phyloP scores from a whole-genome alignment of 1,139 yeast genomes.

The Geotrichum aggregatum region DNA sequence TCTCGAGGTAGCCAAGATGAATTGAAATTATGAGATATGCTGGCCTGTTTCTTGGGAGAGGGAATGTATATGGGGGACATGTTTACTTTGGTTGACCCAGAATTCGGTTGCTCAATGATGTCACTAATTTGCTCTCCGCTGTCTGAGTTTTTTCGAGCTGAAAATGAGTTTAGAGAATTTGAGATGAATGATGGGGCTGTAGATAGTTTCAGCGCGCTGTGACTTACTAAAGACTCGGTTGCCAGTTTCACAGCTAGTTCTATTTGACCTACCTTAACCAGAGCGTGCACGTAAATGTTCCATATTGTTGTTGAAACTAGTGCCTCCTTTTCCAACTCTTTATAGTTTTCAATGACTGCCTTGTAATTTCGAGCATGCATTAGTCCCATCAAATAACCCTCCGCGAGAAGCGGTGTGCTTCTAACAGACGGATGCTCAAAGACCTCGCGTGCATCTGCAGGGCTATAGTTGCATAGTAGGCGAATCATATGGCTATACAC shows the following conservation, averaged over 20 bases:
- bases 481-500: constrained; percentile 15
- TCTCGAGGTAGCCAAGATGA: constrained; percentile 1
- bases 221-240: constrained; percentile 4
- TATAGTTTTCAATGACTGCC: constrained; percentile 4
- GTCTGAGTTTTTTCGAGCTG: background rate
- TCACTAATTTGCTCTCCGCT: background rate
- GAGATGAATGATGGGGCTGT: constrained; percentile 2
- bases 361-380: constrained; percentile 12
- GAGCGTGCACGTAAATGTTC: constrained; percentile 12
- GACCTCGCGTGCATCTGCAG: constrained; percentile 7
- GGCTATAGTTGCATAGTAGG: constrained; percentile 11
- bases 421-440: constrained; percentile 7
- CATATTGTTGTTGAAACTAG: constrained; percentile 2
- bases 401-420: constrained; percentile 1
- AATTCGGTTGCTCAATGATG: background rate
- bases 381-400: constrained; percentile 10
- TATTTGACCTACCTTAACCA: constrained; percentile 1
- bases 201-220: background rate
- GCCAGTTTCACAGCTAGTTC: constrained; percentile 11
- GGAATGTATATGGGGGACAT: constrained; percentile 7
- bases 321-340: background rate
- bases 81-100: background rate
- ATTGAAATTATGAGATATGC: background rate
- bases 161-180: background rate
- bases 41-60: background rate